These are phyloP conservation scores for Termitomyces sp. DNA, from an alignment of 768 basidiomycete species.

Conservation along the genomic window DNA sequence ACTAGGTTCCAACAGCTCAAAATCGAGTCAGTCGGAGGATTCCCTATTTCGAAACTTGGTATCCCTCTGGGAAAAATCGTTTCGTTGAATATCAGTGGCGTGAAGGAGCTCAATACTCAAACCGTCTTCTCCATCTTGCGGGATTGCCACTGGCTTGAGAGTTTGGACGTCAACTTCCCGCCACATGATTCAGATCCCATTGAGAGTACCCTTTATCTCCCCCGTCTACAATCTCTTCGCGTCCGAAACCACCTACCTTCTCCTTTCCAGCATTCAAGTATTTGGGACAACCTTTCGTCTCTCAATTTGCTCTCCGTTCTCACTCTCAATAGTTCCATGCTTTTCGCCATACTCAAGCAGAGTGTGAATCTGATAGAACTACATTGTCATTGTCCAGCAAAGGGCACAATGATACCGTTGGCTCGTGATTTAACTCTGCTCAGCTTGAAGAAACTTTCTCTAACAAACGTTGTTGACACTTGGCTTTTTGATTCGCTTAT, in stretches of 20 bases:
- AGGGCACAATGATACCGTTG: background rate
- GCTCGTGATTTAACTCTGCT: background rate
- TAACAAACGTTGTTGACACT: conserved; percentile 1
- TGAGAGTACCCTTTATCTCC: background rate
- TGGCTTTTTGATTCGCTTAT: conserved; percentile 4
- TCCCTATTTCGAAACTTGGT: background rate
- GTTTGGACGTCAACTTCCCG: background rate
- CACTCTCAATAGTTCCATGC: background rate
- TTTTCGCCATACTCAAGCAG: background rate
- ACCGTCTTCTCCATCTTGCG: background rate
- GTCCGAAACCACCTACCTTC: background rate
- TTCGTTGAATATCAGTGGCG: conserved; percentile 2
- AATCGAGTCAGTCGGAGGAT: background rate
- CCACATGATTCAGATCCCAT: background rate
- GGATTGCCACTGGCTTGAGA: conserved; percentile 1
- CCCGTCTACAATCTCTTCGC: background rate
- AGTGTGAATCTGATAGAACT: conserved; percentile 1
- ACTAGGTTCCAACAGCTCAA: background rate
- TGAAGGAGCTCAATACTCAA: background rate
- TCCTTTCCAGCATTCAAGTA: background rate
- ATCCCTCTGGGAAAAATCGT: background rate
- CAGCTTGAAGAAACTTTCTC: background rate
- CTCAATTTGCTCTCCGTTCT: background rate
- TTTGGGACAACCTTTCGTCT: conserved; percentile 5
- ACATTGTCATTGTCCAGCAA: background rate